These are phyloP conservation scores for Geotrichum macrosporum DNA, from an alignment of 1,139 yeast genomes.

Conservation along the genomic window DNA sequence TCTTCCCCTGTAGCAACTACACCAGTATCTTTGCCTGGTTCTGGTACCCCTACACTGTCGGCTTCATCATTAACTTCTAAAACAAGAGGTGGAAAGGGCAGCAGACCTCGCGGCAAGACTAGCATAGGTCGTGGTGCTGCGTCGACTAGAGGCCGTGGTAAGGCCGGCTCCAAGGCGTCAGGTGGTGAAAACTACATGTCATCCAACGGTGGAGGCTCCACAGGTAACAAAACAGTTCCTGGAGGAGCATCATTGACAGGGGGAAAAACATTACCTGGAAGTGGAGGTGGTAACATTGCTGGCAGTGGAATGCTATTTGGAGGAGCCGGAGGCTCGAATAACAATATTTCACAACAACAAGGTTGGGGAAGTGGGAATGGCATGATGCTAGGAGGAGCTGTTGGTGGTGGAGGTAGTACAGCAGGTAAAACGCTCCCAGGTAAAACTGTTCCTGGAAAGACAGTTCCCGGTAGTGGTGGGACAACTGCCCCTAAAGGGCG, in stretches of 20 bases:
- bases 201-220: no score
- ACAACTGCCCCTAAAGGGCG: slow-evolving; percentile 23
- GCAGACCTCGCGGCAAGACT: slow-evolving; percentile 10
- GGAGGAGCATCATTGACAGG: slow-evolving; percentile 8
- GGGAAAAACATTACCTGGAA: slow-evolving; percentile 10
- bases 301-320: background rate
- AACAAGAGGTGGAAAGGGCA: slow-evolving; percentile 12
- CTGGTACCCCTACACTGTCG: background rate
- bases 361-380: background rate
- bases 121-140: slow-evolving; percentile 10
- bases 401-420: slow-evolving; percentile 16
- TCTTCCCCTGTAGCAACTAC: slow-evolving; percentile 24
- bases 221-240: slow-evolving; percentile 15
- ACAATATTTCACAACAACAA: background rate
- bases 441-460: slow-evolving; percentile 23
- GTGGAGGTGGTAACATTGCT: background rate
- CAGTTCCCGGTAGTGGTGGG: slow-evolving; percentile 20
- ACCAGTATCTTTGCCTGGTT: slow-evolving; percentile 16
- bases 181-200: slow-evolving; percentile 7
- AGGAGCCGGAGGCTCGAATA: background rate
- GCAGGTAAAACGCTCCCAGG: slow-evolving; percentile 21
- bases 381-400: slow-evolving; percentile 3
- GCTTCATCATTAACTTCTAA: slow-evolving; percentile 4
- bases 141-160: slow-evolving; percentile 11
- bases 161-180: slow-evolving; percentile 9